Percentiles rank a stretch among this genome's conserved stretches.
phyloP scores from a whole-genome alignment of 75 land plant species.

The Azolla pinnata region DNA sequence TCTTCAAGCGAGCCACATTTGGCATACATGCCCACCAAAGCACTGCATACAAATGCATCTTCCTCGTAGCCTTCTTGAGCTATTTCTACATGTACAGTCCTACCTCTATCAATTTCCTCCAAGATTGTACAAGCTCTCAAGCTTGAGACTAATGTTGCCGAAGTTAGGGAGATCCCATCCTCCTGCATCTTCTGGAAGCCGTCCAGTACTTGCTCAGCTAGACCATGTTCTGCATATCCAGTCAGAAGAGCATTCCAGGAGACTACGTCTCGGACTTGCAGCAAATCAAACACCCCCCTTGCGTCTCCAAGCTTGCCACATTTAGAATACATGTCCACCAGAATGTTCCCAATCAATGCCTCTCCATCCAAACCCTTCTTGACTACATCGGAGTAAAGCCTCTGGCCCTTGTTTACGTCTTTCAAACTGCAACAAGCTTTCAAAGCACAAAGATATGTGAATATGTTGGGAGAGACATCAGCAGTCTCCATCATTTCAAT shows the following conservation, averaged over 20 bases:
- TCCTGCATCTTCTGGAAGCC: constrained; percentile 10
- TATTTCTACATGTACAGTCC: constrained; percentile 18
- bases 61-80: constrained; percentile 15
- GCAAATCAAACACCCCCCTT: constrained; percentile 2
- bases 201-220: constrained; percentile 7
- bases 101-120: constrained; percentile 15
- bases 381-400: constrained; percentile 21
- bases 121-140: constrained; percentile 26
- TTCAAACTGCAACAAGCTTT: constrained; percentile 17
- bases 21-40: constrained; percentile 36
- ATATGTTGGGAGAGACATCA: constrained; percentile 9
- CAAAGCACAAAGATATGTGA: constrained; percentile 22
- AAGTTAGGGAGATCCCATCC: constrained; percentile 7
- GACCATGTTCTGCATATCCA: constrained; percentile 11
- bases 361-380: constrained; percentile 16
- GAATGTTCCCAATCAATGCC: constrained; percentile 13
- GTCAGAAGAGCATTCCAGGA: constrained; percentile 15
- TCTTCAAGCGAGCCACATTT: constrained; percentile 18
- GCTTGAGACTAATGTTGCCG: constrained; percentile 17
- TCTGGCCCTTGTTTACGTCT: constrained; percentile 16
- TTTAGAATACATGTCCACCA: constrained; percentile 40
- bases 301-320: constrained; percentile 22
- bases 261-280: constrained; percentile 7
- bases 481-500: constrained; percentile 15
- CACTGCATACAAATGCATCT: constrained; percentile 26